Conservation (phyloP, 192 early-diverging fungal species). For the Nowakowskiella sp. region DNA sequence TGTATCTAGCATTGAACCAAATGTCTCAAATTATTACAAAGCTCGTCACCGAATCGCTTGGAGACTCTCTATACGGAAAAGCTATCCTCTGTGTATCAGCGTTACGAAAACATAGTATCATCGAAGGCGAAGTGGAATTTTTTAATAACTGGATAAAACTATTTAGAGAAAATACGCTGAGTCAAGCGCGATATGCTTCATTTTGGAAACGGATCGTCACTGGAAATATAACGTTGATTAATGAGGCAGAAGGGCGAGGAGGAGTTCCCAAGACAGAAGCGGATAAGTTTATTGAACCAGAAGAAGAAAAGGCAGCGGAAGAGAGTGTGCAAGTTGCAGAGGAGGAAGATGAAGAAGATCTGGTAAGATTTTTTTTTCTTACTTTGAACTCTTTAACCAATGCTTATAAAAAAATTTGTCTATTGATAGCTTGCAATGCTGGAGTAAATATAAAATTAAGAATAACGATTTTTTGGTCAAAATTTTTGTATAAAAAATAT, state of each 20-base stretch:
- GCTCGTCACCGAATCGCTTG: constrained; percentile 45
- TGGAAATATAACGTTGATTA: constrained; percentile 38
- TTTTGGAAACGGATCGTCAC: constrained; percentile 47
- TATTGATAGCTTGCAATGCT: no score
- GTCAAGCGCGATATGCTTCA: constrained; percentile 22
- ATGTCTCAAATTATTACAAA: constrained; percentile 42
- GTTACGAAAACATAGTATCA: constrained; percentile 29
- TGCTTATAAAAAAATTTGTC: constrained; percentile 8
- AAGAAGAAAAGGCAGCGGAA: not conserved
- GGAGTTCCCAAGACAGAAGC: constrained; percentile 38
- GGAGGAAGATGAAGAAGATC: constrained; percentile 30
- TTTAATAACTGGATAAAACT: constrained; percentile 49
- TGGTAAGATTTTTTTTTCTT: constrained; percentile 16
- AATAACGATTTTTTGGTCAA: no score
- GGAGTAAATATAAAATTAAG: no score
- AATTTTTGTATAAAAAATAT: no score
- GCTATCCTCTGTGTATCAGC: constrained; percentile 45
- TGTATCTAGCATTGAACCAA: constrained; percentile 44
- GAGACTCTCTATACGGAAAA: constrained; percentile 48
- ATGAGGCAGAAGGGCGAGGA: constrained; percentile 28
- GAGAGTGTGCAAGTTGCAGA: constrained; percentile 6
- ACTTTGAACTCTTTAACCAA: constrained; percentile 3
- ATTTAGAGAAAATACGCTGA: constrained; percentile 24
- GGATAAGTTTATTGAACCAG: constrained; percentile 26
- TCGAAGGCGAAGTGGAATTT: constrained; percentile 24